Evolutionary conservation across 345 rosid species (phyloP), one percentile per base, ranked within the genome.

Genomic region (Fremontodendron californicum): DNA sequence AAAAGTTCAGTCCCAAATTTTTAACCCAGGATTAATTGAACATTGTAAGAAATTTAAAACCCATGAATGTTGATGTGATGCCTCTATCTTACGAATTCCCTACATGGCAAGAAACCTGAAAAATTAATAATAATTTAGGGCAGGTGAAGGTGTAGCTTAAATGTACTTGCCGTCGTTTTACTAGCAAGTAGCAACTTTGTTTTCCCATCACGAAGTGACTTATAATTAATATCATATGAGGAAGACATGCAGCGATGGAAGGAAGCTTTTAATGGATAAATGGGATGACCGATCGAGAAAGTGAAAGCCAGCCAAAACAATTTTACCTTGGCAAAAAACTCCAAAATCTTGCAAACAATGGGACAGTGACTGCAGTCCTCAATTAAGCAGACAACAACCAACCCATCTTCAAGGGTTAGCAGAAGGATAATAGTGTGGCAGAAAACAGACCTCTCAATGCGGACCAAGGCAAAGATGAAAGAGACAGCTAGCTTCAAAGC

Each of bases 381-480:
- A 61, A 58, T 10, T 61, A 61, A 61, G 67, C 67, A 75, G 63
- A 78, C 63, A 78, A 33, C 67, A 49, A 62, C 45, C 25, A 71
- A 31, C 51, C 45, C 25, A 71, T 42, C 51, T 25, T 75, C 15
- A 78, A 78, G 37, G 49, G 65, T 39, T 37, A 15, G 43, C 25
- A 5, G 25, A 57, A 37, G 72, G 61, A 73, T 55, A 48, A 73
- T 55, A 48, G 45, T 29, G 76, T 60, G 73, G 80, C 76, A 65
- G 51, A 76, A 76, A 76, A 40, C 73, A n/a, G 78, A 73, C 80
- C 73, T 76, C 82, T 58, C 46, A 66, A 71, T 52, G 62, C 72
- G 51, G 60, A 45, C 82, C 68, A 35, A 45, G 2, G 65, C 46
- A 52, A 68, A 40, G 52, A 25, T 63, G 85, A 80, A 43, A 71